These are phyloP conservation scores for Globisporangium heterothallicum DNA, from an alignment of 352 stramenopile species.

Conservation along the genomic window DNA sequence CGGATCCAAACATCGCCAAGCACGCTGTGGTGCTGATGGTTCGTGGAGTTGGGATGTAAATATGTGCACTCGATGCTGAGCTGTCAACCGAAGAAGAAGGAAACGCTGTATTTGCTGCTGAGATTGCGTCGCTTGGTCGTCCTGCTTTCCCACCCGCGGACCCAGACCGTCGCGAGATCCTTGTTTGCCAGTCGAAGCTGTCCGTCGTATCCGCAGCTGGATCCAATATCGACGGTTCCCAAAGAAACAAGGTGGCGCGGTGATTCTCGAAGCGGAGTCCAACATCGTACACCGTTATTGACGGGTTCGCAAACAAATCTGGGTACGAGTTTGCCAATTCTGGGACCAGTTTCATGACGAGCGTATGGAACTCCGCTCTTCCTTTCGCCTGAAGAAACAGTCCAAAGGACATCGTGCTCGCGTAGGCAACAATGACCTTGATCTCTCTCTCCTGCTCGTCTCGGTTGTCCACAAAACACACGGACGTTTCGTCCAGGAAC, in stretches of 20 bases:
- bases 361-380: slow-evolving; percentile 25
- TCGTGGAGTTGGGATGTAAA: slow-evolving; percentile 44
- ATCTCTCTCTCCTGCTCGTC: slow-evolving; percentile 18
- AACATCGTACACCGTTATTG: slow-evolving; percentile 35
- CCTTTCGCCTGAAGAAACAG: slow-evolving; percentile 22
- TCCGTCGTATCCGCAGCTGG: slow-evolving; percentile 7
- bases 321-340: slow-evolving; percentile 18
- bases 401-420: slow-evolving; percentile 26
- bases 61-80: slow-evolving; percentile 14
- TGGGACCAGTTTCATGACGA: slow-evolving; percentile 21
- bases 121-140: background rate
- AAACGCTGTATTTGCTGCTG: background rate
- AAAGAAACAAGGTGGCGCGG: slow-evolving; percentile 22
- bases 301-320: slow-evolving; percentile 13
- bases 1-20: slow-evolving; percentile 27
- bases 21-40: slow-evolving; percentile 32
- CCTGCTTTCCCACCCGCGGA: slow-evolving; percentile 1
- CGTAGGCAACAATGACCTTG: slow-evolving; percentile 35
- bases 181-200: slow-evolving; percentile 21
- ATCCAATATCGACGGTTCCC: slow-evolving; percentile 12
- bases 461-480: slow-evolving; percentile 10
- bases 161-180: slow-evolving; percentile 23
- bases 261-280: slow-evolving; percentile 30
- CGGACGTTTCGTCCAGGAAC: slow-evolving; percentile 29
- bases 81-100: slow-evolving; percentile 1